These are phyloP conservation scores for Croton setiger DNA, from an alignment of 441 rosid genomes.

Conservation along the genomic window DNA sequence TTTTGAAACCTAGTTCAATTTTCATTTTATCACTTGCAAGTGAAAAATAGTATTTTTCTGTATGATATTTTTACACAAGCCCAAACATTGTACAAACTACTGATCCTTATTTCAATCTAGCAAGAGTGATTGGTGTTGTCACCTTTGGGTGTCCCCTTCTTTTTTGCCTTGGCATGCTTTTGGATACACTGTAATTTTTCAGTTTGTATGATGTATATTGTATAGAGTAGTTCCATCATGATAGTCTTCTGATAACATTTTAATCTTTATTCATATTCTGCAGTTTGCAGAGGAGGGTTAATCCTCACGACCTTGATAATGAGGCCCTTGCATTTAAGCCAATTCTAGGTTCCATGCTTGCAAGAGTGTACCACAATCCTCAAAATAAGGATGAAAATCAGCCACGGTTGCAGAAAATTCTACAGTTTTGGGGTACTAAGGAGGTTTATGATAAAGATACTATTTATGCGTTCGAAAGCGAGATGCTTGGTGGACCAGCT, in stretches of 20 bases:
- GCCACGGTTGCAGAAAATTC: constrained; percentile 74
- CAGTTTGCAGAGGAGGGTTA: constrained; percentile 83
- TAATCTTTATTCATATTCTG: constrained; percentile 12
- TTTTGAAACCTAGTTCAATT: too few relatives aligned
- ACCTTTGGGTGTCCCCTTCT: neutral
- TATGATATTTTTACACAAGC: too few relatives aligned
- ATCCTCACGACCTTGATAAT: constrained; percentile 68
- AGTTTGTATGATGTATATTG: neutral
- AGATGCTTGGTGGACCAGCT: constrained; percentile 74
- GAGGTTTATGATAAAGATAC: constrained; percentile 91
- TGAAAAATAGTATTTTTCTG: too few relatives aligned
- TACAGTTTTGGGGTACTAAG: constrained; percentile 92
- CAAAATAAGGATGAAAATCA: constrained; percentile 82
- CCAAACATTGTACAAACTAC: too few relatives aligned
- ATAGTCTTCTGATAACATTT: neutral
- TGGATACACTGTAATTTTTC: neutral
- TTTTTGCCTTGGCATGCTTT: neutral
- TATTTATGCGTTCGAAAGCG: constrained; percentile 69
- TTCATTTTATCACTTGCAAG: too few relatives aligned
- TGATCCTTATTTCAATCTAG: neutral
- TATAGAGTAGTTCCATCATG: neutral
- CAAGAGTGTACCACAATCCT: constrained; percentile 72
- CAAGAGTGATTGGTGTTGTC: constrained; percentile 2
- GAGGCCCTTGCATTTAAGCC: constrained; percentile 92
- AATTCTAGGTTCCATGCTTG: constrained; percentile 82